Percentiles rank a stretch among this genome's conserved stretches.
These are phyloP conservation scores for Mucor irregularis DNA, from an alignment of 371 early-diverging fungal species.

Conservation along the genomic window DNA sequence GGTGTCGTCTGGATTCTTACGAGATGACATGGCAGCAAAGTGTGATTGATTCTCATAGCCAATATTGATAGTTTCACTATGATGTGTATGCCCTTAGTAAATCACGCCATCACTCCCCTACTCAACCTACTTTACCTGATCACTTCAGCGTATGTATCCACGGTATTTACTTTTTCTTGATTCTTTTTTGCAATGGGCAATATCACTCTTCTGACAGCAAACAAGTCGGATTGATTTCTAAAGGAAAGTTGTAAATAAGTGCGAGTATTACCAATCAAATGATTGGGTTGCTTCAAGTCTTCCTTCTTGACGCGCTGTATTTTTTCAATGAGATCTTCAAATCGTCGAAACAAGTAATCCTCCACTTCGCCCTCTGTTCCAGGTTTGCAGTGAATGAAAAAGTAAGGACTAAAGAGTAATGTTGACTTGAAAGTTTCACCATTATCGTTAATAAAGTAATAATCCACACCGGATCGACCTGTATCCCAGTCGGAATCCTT, in stretches of 20 bases:
- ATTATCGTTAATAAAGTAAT: constrained; percentile 91
- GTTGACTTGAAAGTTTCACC: constrained; percentile 90
- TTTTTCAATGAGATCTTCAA: constrained; percentile 65
- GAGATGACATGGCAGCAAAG: constrained; percentile 27
- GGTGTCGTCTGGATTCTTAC: constrained; percentile 41
- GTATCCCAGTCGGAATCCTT: constrained; percentile 63
- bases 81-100: background rate
- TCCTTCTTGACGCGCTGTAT: constrained; percentile 74
- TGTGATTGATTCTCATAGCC: constrained; percentile 23
- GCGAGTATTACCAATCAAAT: constrained; percentile 78
- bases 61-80: constrained; percentile 34
- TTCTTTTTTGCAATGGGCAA: constrained; percentile 74
- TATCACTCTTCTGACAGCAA: constrained; percentile 73
- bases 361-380: constrained; percentile 84
- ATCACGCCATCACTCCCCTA: no score
- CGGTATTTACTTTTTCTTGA: constrained; percentile 57
- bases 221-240: constrained; percentile 79
- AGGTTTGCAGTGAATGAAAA: constrained; percentile 81
- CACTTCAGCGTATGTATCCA: constrained; percentile 62
- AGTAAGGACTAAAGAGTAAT: constrained; percentile 85
- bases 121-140: constrained; percentile 45
- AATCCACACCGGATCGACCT: constrained; percentile 85
- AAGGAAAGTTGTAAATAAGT: constrained; percentile 80
- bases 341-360: constrained; percentile 79
- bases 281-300: constrained; percentile 90